A percentile compares a stretch with the other conserved stretches of the same genome.
These are phyloP conservation scores for Dendrobium officinale DNA, from an alignment of 106 monocot species.

Conservation along the genomic window DNA sequence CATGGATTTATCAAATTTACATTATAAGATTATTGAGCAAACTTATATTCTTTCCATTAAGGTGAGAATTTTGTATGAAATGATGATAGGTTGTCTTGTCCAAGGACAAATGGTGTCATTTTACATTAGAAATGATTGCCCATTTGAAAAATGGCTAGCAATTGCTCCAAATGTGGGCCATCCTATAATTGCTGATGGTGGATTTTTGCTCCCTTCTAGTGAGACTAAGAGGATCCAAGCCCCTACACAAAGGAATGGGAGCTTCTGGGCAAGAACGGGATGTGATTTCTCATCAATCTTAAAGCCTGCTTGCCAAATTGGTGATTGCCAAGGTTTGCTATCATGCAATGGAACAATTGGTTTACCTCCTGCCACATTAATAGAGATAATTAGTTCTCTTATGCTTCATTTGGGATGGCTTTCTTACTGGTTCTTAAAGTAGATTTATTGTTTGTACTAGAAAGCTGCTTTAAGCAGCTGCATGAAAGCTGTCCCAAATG, in stretches of 20 bases:
- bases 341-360: constrained; percentile 60
- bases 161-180: constrained; percentile 42
- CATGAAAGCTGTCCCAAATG: too few species aligned
- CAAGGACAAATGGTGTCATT: constrained; percentile 19
- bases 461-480: too few species aligned
- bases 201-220: constrained; percentile 45
- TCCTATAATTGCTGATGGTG: constrained; percentile 51
- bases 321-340: constrained; percentile 52
- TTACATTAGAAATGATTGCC: constrained; percentile 45
- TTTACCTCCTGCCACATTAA: constrained; percentile 53
- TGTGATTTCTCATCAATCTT: constrained; percentile 30
- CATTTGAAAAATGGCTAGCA: constrained; percentile 64
- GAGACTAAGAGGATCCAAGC: constrained; percentile 25
- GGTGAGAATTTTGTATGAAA: too few species aligned
- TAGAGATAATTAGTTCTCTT: constrained; percentile 28
- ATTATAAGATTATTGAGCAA: too few species aligned
- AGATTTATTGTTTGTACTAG: too few species aligned
- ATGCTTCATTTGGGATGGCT: too few species aligned
- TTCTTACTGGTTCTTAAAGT: too few species aligned
- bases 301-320: constrained; percentile 33
- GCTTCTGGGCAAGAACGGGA: constrained; percentile 66
- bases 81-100: constrained; percentile 4
- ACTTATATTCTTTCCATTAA: too few species aligned
- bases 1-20: too few species aligned
- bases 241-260: constrained; percentile 47